Base-by-base conservation (phyloP, 805 yeast genomes). In the Candida taoyuanica region DNA sequence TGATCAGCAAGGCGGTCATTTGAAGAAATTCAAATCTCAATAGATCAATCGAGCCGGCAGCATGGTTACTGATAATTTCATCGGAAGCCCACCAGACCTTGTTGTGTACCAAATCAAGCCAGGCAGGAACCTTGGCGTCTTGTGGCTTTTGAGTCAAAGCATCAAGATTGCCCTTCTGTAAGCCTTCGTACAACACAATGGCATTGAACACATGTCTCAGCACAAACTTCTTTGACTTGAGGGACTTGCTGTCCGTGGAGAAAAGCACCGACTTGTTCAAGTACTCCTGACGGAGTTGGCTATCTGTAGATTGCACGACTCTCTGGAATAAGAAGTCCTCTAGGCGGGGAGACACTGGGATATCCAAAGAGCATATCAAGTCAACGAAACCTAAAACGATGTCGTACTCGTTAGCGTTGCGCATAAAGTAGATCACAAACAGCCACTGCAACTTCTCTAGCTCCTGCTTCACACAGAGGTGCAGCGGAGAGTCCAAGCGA, bases 21-120 rank as follows among this genome's bases (percentile, higher is more conserved):
- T 89, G 95, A 17, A 93, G 67, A 7, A 91, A 64, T 42, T 85
- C 93, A 45, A 85, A 74, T 40, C 95, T 69, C 60, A 76, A 82
- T 26, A 73, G 67, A 54, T 93, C 97, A 46, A 79, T 70, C 4
- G 78, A 68, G 3, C 91, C 93, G 1, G 87, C 73, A 13, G 77
- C 69, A 43, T 72, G 71, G 40, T 67, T 67, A 5, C 73, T 66
- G 27, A 71, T 66, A 39, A 68, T 58, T 33, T 78, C 80, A 36
- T 71, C 67, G 1, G 74, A 68, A 0, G 81, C 72, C 45, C 74
- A 71, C 98, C 98, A 93, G 5, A 93, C 68, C 40, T 74, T 73
- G 7, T 68, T 65, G 46, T 76, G 78, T 3, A 91, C 71, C 8
- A 68, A 47, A 12, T 69, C 71, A 25, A 91, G 62, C 96, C 97